Base-by-base conservation (phyloP, 768 basidiomycete species). In the Cystofilobasidium bisporidii region DNA sequence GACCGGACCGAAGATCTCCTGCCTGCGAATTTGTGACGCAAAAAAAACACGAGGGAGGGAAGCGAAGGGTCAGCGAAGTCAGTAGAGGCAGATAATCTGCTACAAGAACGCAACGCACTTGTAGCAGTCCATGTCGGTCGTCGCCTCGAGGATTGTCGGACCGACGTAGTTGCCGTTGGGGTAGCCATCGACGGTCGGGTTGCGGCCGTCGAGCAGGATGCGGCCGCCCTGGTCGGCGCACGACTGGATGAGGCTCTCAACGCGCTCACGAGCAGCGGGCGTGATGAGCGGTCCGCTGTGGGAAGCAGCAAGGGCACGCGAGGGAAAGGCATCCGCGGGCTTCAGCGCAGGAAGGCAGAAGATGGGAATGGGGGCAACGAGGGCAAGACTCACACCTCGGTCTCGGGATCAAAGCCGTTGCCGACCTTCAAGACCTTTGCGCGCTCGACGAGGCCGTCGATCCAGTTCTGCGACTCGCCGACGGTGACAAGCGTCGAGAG, bases 1-100 rank as follows among this genome's bases (percentile, higher is more conserved):
- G 1, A 86, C 94, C 1, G 94, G 94, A 18, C 92, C 94, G 71
- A 98, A 98, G 67, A 97, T 94, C 75, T 97, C 94, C 74, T 92
- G 86, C 70, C 41, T 20, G 38, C 14, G 43, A 22, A 40, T 17
- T n/a, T 5, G 36, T 36, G 36, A n/a, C n/a, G n/a, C n/a, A n/a
- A n/a, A n/a, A n/a, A n/a, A n/a, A n/a, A n/a, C n/a, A n/a, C n/a
- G n/a, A n/a, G 36, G 12, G 36, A 36, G 36, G 6, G 36, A 36
- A 12, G 36, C 36, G 36, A 36, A 5, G 36, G 36, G 36, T 17
- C 22, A 20, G 14, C 30, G 24, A 43, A 28, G 36, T n/a, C 9
- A 15, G 15, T 62, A 38, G 63, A 22, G 14, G 40, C 15, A 33
- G n/a, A 22, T 14, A n/a, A n/a, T n/a, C n/a, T 45, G 24, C 17